Percentiles rank a stretch among this genome's conserved stretches.
phyloP scores from a whole-genome alignment of 345 rosid species.

The Eutrema yunnanense region DNA sequence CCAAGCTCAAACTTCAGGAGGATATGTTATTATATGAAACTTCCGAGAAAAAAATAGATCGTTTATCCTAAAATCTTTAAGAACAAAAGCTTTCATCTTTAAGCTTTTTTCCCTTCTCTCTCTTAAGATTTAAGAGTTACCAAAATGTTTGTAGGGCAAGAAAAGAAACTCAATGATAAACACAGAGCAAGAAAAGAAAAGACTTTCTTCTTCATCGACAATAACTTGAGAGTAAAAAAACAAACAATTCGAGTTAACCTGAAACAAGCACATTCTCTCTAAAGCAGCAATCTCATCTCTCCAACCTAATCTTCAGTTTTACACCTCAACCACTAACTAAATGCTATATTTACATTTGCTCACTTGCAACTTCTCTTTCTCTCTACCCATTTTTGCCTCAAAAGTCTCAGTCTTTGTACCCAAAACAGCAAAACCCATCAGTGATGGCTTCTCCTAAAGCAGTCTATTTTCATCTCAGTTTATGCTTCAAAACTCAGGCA shows the following conservation, averaged over 20 bases:
- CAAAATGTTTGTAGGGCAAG: background rate
- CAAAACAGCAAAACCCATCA: constrained; percentile 1
- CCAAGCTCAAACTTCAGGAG: no score
- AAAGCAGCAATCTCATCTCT: constrained; percentile 19
- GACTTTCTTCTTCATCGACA: background rate
- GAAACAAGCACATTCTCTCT: constrained; percentile 13
- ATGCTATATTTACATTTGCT: constrained; percentile 21
- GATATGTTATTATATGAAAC: no score
- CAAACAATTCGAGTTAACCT: background rate
- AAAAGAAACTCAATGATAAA: background rate
- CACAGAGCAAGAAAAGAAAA: background rate
- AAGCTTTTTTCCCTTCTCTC: no score
- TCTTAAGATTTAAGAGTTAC: no score
- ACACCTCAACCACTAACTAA: constrained; percentile 14
- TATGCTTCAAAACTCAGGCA: background rate
- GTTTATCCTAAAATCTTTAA: no score
- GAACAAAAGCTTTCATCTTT: background rate
- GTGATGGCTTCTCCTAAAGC: background rate
- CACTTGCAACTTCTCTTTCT: background rate
- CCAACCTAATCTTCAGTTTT: constrained; percentile 20
- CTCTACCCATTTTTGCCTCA: background rate
- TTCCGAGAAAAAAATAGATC: no score
- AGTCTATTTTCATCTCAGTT: constrained; percentile 1
- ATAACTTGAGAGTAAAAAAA: background rate
- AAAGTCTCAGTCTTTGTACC: background rate